Conservation (phyloP, 2,329 filamentous ascomycete species). For the Fusarium nanum region DNA sequence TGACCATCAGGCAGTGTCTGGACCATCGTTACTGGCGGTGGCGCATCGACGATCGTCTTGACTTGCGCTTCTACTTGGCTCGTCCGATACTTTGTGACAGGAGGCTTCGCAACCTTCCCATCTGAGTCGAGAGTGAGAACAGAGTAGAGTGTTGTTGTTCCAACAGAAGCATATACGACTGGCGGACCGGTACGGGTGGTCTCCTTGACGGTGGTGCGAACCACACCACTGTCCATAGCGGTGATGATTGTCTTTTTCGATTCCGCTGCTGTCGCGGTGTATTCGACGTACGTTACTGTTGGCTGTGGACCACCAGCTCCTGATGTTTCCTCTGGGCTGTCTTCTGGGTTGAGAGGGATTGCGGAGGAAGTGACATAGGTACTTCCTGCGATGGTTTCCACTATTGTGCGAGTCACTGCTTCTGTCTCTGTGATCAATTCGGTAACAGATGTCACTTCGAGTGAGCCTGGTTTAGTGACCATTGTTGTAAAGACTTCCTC, state of each 20-base stretch:
- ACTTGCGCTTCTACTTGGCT: slow-evolving; percentile 29
- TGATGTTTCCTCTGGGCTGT: not conserved
- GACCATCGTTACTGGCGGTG: slow-evolving; percentile 12
- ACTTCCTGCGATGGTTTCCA: not conserved
- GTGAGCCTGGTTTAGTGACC: slow-evolving; percentile 10
- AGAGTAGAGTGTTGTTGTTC: slow-evolving; percentile 34
- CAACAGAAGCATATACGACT: slow-evolving; percentile 24
- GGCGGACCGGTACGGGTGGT: slow-evolving; percentile 27
- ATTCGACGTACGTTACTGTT: not conserved
- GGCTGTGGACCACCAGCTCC: not conserved
- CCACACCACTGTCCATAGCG: not conserved
- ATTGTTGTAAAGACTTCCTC: slow-evolving; percentile 30
- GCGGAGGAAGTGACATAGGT: slow-evolving; percentile 1
- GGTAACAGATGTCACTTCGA: slow-evolving; percentile 3
- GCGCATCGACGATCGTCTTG: slow-evolving; percentile 31
- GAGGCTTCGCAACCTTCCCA: slow-evolving; percentile 6
- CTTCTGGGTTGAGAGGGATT: not conserved
- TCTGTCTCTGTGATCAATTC: slow-evolving; percentile 15
- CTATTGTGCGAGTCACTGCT: not conserved
- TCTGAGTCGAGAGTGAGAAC: slow-evolving; percentile 28
- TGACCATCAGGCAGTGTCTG: slow-evolving; percentile 29
- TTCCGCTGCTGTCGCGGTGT: slow-evolving; percentile 6
- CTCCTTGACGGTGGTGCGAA: slow-evolving; percentile 11
- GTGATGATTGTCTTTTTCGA: slow-evolving; percentile 17
- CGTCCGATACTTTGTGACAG: slow-evolving; percentile 24